Base-by-base conservation (phyloP, 768 basidiomycete genomes). In the Suillus subalutaceus region DNA sequence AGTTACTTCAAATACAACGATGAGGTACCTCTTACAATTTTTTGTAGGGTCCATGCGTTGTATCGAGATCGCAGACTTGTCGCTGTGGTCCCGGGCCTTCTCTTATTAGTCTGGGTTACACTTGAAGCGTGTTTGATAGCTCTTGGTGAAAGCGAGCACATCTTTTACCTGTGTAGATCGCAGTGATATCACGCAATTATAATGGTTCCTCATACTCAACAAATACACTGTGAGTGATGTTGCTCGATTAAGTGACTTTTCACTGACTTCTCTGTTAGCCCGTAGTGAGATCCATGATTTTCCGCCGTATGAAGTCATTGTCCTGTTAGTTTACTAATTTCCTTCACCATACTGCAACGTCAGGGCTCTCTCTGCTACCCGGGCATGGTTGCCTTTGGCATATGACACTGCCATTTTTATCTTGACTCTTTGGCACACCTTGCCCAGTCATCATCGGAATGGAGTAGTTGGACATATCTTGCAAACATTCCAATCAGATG, bases 331-430 rank as follows among this genome's bases (percentile, higher is more conserved):
- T 60, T 62, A 3, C 23, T 26, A 6, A 53, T 13, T 4, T 55
- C 16, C 52, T 26, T 44, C 43, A 32, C 12, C 48, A 37, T 62
- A 55, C 44, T 16, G 35, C 23, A 8, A 20, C 5, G 50, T 13
- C 15, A 62, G 48, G 26, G 43, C 7, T 32, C 26, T 55, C 20
- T 44, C 48, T 62, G 61, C 15, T 32, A n/a, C 61, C 30, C 38
- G 20, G 1, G 84, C 83, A 1, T 85, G 83, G 83, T 69, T 85
- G 1, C 84, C 84, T 32, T 6, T 85, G 50, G 73, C 83, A 23
- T 85, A 84, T 64, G 82, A 85, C 65, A 84, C 82, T 1, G 75
- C 80, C 55, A 74, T 84, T 32, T 74, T 84, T 53, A 70, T 66
- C 6, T 70, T 84, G 20, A 83, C 82, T 0, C 69, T 84, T 32